Conservation (phyloP, 176 grass and related monocot species). For the Bolboschoenus planiculmis region DNA sequence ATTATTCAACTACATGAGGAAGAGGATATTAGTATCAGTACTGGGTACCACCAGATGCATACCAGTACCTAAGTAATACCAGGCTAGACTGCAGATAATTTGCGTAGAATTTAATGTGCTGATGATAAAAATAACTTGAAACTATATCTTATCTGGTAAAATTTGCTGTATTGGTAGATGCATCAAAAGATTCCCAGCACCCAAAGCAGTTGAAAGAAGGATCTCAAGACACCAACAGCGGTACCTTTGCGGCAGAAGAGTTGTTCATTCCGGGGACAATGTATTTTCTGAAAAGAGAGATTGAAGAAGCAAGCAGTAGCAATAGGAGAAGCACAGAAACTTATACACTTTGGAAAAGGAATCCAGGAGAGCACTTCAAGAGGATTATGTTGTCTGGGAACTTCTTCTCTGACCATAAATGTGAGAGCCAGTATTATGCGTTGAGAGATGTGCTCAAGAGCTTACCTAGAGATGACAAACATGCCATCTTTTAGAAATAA, state of each 20-base stretch:
- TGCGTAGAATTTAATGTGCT: background rate
- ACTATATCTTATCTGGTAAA: background rate
- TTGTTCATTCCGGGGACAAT: constrained; percentile 65
- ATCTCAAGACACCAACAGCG: constrained; percentile 4
- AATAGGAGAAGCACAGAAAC: constrained; percentile 36
- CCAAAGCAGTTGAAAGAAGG: background rate
- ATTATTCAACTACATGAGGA: background rate
- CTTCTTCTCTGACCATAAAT: constrained; percentile 88
- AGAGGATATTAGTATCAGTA: background rate
- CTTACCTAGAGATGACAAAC: constrained; percentile 24
- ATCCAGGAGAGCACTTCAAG: constrained; percentile 65
- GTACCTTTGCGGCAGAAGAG: constrained; percentile 48
- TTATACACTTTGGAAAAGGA: constrained; percentile 75
- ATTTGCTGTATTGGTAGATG: constrained; percentile 34
- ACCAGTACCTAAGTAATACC: background rate
- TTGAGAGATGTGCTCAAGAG: constrained; percentile 84
- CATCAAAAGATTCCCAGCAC: constrained; percentile 11
- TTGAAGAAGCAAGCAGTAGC: constrained; percentile 26
- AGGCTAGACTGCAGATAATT: background rate
- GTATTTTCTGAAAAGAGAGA: constrained; percentile 69
- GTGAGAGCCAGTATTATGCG: constrained; percentile 65
- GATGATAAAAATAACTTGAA: background rate
- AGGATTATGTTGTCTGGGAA: constrained; percentile 73
- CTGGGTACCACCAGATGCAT: background rate
- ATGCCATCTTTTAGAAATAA: background rate